phyloP scores from a whole-genome alignment of 306 rosid genomes.

The Psophocarpus tetragonolobus region DNA sequence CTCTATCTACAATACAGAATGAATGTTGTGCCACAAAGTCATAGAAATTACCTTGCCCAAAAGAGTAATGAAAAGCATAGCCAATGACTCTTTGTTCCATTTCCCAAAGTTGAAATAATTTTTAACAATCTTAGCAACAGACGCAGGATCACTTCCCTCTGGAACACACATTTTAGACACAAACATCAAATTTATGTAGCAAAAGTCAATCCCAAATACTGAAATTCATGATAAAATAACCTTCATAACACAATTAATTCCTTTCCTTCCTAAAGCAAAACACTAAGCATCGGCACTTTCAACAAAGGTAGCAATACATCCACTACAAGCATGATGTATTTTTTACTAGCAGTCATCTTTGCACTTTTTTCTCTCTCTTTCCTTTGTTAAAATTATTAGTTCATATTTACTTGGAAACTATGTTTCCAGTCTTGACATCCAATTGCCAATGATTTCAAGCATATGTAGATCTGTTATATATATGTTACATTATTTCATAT shows the following conservation, averaged over 20 bases:
- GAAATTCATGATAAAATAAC: not conserved
- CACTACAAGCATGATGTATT: not conserved
- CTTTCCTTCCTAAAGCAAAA: not conserved
- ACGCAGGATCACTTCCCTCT: constrained; percentile 45
- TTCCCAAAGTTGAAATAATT: constrained; percentile 43
- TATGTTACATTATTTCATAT: not conserved
- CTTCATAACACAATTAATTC: not conserved
- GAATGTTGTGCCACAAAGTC: too few relatives aligned
- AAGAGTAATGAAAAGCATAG: constrained; percentile 48
- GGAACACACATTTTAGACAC: constrained; percentile 28
- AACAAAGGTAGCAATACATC: not conserved
- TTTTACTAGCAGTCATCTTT: not conserved
- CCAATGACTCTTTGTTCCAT: constrained; percentile 41
- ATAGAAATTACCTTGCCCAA: constrained; percentile 45
- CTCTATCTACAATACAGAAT: too few relatives aligned
- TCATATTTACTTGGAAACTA: not conserved
- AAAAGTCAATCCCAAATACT: constrained; percentile 17
- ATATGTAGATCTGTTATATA: not conserved
- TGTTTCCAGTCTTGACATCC: not conserved
- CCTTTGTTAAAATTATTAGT: not conserved
- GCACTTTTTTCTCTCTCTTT: not conserved
- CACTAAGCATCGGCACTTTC: not conserved
- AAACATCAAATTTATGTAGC: not conserved
- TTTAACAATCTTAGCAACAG: constrained; percentile 29
- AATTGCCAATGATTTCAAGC: not conserved